These are phyloP conservation scores for Pythium vanterpoolii DNA, from an alignment of 352 stramenopile species.

Conservation along the genomic window DNA sequence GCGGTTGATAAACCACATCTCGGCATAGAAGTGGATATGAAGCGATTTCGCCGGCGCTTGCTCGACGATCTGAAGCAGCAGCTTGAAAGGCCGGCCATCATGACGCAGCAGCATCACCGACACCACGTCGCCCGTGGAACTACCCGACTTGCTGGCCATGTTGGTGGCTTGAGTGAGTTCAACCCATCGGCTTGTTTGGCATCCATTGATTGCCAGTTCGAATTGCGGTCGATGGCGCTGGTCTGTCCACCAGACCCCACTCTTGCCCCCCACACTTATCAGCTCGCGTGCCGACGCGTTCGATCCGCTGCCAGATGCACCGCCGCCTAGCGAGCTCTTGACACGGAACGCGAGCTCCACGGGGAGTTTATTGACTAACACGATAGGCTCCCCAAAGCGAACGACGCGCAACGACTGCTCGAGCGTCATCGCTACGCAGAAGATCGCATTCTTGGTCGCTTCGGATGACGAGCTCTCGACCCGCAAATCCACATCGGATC, in stretches of 20 bases:
- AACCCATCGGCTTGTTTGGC: slow-evolving; percentile 61
- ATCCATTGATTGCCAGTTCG: slow-evolving; percentile 62
- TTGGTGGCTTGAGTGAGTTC: slow-evolving; percentile 47
- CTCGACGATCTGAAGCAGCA: slow-evolving; percentile 63
- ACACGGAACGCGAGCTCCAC: slow-evolving; percentile 57
- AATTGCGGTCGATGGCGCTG: slow-evolving; percentile 64
- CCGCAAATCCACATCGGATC: slow-evolving; percentile 50
- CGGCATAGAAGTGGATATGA: slow-evolving; percentile 51
- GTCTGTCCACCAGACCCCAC: slow-evolving; percentile 78
- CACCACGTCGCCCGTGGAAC: slow-evolving; percentile 33
- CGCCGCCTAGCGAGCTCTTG: slow-evolving; percentile 34
- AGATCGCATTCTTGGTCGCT: slow-evolving; percentile 40
- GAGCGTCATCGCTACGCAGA: slow-evolving; percentile 61
- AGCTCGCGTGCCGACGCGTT: slow-evolving; percentile 19
- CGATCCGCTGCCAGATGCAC: background rate
- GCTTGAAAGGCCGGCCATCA: slow-evolving; percentile 62
- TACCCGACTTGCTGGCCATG: slow-evolving; percentile 26
- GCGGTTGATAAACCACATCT: slow-evolving; percentile 83
- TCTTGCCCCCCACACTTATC: slow-evolving; percentile 53
- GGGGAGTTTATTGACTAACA: slow-evolving; percentile 80
- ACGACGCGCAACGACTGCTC: slow-evolving; percentile 69
- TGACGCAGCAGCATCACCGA: slow-evolving; percentile 56
- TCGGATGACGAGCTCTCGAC: slow-evolving; percentile 51
- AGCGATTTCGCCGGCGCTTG: slow-evolving; percentile 34
- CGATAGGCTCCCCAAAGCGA: slow-evolving; percentile 60